Percentiles rank a stretch among this genome's conserved stretches.
Conservation (phyloP, 202 grass and related monocot species). For the Dendrocalamus latiflorus region DNA sequence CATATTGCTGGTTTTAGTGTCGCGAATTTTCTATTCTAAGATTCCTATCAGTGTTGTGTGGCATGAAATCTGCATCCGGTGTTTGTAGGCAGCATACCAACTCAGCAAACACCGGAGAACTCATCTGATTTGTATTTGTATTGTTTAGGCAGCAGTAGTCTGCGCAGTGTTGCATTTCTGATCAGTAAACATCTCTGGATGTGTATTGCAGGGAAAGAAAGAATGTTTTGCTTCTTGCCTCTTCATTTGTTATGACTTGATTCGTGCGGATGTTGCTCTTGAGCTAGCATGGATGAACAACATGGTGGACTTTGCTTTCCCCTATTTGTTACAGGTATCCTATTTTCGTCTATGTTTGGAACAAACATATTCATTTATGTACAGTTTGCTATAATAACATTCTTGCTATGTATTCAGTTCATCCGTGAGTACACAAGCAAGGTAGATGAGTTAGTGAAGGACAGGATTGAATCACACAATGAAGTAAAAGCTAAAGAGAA, state of each 20-base stretch:
- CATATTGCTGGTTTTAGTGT: constrained; percentile 17
- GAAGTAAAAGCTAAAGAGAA: constrained; percentile 71
- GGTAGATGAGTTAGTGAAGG: constrained; percentile 80
- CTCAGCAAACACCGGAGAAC: neutral
- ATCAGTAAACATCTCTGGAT: constrained; percentile 18
- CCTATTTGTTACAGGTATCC: constrained; percentile 79
- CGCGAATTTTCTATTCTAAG: neutral
- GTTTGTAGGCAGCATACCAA: neutral
- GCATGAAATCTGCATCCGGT: neutral
- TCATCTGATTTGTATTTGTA: neutral
- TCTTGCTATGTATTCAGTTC: constrained; percentile 38
- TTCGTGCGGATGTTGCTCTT: constrained; percentile 76
- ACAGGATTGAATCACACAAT: constrained; percentile 72
- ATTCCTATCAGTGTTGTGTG: neutral
- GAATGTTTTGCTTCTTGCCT: constrained; percentile 95
- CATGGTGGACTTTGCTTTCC: constrained; percentile 93
- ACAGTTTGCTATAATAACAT: neutral
- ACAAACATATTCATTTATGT: neutral
- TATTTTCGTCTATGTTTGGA: neutral
- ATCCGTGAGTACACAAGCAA: constrained; percentile 86
- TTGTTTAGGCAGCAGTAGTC: neutral
- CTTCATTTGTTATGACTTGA: constrained; percentile 93
- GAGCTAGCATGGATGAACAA: constrained; percentile 97
- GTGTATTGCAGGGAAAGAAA: constrained; percentile 73
- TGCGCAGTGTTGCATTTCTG: neutral